These are phyloP conservation scores for Didymellaceae sp. DNA, from an alignment of 2,329 filamentous ascomycete species.

Conservation along the genomic window DNA sequence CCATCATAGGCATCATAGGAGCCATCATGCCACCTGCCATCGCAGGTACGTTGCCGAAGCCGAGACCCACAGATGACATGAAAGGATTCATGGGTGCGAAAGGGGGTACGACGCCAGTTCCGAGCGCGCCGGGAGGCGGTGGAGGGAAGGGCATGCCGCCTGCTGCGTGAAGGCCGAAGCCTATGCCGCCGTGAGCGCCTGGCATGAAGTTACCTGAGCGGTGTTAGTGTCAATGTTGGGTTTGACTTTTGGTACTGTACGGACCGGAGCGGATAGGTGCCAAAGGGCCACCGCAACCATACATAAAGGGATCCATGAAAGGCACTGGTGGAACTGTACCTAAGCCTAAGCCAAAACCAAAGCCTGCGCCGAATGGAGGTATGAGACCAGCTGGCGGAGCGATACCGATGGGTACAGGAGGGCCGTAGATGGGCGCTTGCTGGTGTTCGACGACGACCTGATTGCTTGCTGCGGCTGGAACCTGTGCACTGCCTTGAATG, in stretches of 20 bases:
- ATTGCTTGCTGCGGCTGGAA: slow-evolving; percentile 10
- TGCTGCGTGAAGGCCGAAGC: slow-evolving; percentile 31
- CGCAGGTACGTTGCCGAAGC: slow-evolving; percentile 32
- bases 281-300: slow-evolving; percentile 32
- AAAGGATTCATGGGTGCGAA: slow-evolving; percentile 35
- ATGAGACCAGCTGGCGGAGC: slow-evolving; percentile 23
- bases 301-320: slow-evolving; percentile 32
- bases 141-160: slow-evolving; percentile 35
- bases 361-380: slow-evolving; percentile 27
- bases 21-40: slow-evolving; percentile 12
- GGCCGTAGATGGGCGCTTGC: slow-evolving; percentile 31
- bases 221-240: slow-evolving; percentile 25
- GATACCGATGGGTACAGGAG: slow-evolving; percentile 31
- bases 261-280: slow-evolving; percentile 31
- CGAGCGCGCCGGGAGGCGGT: slow-evolving; percentile 31
- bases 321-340: slow-evolving; percentile 34
- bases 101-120: slow-evolving; percentile 26
- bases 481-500: slow-evolving; percentile 5
- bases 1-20: slow-evolving; percentile 18
- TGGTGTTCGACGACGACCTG: slow-evolving; percentile 34
- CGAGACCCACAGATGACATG: slow-evolving; percentile 29
- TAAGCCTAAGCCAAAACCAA: slow-evolving; percentile 33
- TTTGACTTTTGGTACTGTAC: background rate
- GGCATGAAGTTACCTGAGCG: slow-evolving; percentile 30
- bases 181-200: slow-evolving; percentile 35